These are phyloP conservation scores for Pichia cabralensis DNA, from an alignment of 805 yeast species.

Conservation along the genomic window DNA sequence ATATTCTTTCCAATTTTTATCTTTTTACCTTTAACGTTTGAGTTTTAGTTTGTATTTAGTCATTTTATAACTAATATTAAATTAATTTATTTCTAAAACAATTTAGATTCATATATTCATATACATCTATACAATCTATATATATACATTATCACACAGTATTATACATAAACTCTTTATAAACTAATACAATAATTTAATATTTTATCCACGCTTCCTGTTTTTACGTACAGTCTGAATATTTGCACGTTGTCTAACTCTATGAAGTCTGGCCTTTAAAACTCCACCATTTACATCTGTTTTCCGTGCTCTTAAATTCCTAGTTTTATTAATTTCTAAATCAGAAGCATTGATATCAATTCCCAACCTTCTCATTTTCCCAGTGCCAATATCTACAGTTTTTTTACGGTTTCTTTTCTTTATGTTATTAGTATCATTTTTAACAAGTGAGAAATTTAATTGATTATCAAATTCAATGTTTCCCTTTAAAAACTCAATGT, in stretches of 20 bases:
- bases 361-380: constrained; percentile 2
- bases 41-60: constrained; percentile 10
- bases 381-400: too few species aligned
- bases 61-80: too few species aligned
- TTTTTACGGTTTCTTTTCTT: neutral
- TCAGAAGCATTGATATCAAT: constrained; percentile 4
- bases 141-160: too few species aligned
- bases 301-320: constrained; percentile 3
- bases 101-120: too few species aligned
- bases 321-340: neutral
- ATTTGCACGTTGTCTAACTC: constrained; percentile 5
- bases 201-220: too few species aligned
- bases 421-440: neutral
- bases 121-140: too few species aligned
- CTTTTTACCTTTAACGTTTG: constrained; percentile 7
- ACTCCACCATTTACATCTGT: neutral
- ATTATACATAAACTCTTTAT: too few species aligned
- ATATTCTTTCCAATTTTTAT: constrained; percentile 1
- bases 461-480: too few species aligned
- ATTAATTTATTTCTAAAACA: too few species aligned
- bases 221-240: constrained; percentile 5
- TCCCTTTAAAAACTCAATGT: too few species aligned
- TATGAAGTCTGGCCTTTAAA: constrained; percentile 5
- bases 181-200: too few species aligned
- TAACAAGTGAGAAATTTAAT: too few species aligned